Evolutionary conservation across 257 asterid genomes (phyloP).

Genomic region (Gentiana macrophylla): DNA sequence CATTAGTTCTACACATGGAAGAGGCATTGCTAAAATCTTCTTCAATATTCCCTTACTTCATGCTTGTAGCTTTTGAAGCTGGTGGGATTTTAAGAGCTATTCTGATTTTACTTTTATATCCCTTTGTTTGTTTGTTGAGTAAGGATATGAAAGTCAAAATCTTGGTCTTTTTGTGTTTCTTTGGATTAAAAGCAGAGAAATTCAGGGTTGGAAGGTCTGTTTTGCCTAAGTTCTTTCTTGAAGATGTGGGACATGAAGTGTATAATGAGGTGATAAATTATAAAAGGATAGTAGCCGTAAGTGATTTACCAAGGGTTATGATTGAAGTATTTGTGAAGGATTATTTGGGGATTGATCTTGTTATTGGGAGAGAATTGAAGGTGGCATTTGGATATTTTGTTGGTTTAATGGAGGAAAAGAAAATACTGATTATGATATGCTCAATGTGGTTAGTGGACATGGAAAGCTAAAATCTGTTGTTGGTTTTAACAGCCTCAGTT

Average conservation of each 20-base stretch:
- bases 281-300: slow-evolving; percentile 14
- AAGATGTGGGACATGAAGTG: slow-evolving; percentile 28
- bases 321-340: slow-evolving; percentile 28
- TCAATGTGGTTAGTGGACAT: slow-evolving; percentile 9
- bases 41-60: slow-evolving; percentile 25
- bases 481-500: slow-evolving; percentile 12
- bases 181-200: slow-evolving; percentile 17
- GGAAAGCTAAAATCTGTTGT: slow-evolving; percentile 13
- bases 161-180: slow-evolving; percentile 27
- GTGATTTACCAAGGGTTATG: slow-evolving; percentile 26
- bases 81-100: slow-evolving; percentile 24
- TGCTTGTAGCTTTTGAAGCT: slow-evolving; percentile 33
- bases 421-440: background rate
- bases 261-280: slow-evolving; percentile 17
- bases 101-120: slow-evolving; percentile 19
- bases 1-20: slow-evolving; percentile 25
- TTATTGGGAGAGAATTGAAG: slow-evolving; percentile 27
- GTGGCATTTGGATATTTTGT: slow-evolving; percentile 17
- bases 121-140: slow-evolving; percentile 13
- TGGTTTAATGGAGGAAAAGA: slow-evolving; percentile 23
- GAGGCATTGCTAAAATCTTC: slow-evolving; percentile 22
- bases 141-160: slow-evolving; percentile 12
- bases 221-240: slow-evolving; percentile 26
- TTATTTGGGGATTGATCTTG: slow-evolving; percentile 22
- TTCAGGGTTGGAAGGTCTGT: slow-evolving; percentile 20